Evolutionary conservation across 176 grass and related monocot species (phyloP).

Genomic region (Poa pratensis): DNA sequence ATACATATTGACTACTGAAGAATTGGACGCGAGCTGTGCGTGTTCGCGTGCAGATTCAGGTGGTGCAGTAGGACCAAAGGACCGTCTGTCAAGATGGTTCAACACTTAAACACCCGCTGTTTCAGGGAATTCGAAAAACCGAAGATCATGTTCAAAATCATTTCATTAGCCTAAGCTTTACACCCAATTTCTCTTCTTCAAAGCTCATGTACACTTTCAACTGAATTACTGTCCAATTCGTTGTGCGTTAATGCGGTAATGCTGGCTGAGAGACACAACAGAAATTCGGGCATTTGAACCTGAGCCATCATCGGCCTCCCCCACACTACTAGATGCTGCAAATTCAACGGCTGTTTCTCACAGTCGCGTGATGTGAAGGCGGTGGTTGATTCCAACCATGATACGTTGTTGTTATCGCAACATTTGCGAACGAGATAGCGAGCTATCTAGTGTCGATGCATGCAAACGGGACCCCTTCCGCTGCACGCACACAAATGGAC

Average conservation of each 20-base stretch:
- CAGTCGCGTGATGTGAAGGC: slow-evolving; percentile 45
- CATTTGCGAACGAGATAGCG: slow-evolving; percentile 11
- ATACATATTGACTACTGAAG: slow-evolving; percentile 28
- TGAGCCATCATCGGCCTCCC: background rate
- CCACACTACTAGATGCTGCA: background rate
- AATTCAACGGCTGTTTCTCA: slow-evolving; percentile 37
- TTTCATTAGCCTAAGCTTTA: background rate
- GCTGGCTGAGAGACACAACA: background rate
- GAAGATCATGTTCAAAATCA: background rate
- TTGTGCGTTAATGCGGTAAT: background rate
- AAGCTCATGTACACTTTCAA: background rate
- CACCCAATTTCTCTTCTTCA: background rate
- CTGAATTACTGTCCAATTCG: background rate
- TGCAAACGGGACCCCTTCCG: slow-evolving; percentile 29
- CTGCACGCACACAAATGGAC: slow-evolving; percentile 25
- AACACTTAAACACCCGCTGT: background rate
- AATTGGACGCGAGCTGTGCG: slow-evolving; percentile 11
- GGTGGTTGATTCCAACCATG: slow-evolving; percentile 56
- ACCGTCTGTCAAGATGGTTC: background rate
- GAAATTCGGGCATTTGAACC: background rate
- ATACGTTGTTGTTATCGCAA: slow-evolving; percentile 34
- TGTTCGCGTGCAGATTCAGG: background rate
- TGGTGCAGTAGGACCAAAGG: background rate
- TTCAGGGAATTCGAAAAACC: background rate
- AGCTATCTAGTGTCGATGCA: slow-evolving; percentile 18